Evolutionary conservation across 805 yeast species (phyloP), one percentile per base, ranked within the genome.

Genomic region (Candida verbasci): DNA sequence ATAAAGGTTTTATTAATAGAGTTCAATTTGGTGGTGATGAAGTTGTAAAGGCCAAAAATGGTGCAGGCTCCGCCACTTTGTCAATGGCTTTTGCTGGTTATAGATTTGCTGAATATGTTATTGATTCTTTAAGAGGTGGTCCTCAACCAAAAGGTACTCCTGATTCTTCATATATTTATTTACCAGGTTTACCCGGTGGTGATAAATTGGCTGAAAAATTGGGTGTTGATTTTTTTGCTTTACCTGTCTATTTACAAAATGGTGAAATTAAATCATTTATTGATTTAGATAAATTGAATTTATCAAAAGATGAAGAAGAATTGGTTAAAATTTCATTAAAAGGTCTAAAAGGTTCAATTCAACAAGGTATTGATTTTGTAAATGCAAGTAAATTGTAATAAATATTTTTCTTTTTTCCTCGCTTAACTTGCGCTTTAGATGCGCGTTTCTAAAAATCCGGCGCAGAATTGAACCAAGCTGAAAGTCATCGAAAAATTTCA

Each of bases 81-180:
- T 85, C 95, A 21, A 91, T 89, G 97, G 97, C 97, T 8, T 83
- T 80, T 52, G 96, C 96, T 24, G 96, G 95, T 24, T 86, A 76
- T 70, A 74, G 81, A 49, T 83, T 87, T 58, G 84, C 88, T 21
- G 80, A 76, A 45, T 55, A 69, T 49, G 61, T 67, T 40, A 55
- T 67, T 49, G 53, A 53, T 44, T 67, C 72, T 2, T 41, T 52
- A 32, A 35, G 46, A 4, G 49, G 55, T 23, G 39, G 43, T 32
- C 39, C 31, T 29, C 43, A 46, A 26, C 24, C 47, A 12, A 36
- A 20, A 14, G 22, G 35, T 3, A 38, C 65, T 12, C 68, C 74
- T 4, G 79, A 74, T 43, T 66, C 75, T 8, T 64, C 78, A 3
- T 74, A 66, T 49, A 55, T 74, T 22, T 76, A 76, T 51, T 69